These are phyloP conservation scores for Allodekkera sacchari DNA, from an alignment of 805 yeast species.

Conservation along the genomic window DNA sequence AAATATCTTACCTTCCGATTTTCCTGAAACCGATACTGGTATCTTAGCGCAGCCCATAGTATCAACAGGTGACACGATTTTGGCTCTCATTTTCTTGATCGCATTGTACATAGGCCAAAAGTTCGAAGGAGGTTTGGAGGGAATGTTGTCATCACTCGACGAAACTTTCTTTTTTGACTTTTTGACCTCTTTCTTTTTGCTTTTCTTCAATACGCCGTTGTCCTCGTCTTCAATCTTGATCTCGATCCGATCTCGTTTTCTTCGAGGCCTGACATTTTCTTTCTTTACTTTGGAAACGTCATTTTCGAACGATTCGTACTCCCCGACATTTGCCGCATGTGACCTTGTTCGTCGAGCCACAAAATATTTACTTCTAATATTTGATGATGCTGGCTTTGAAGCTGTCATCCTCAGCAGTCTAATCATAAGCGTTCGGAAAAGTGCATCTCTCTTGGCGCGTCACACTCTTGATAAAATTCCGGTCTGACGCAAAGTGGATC, in stretches of 20 bases:
- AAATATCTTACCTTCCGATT: slow-evolving; percentile 30
- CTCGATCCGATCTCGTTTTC: slow-evolving; percentile 1
- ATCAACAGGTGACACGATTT: slow-evolving; percentile 77
- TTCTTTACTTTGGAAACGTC: neutral
- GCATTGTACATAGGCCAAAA: slow-evolving; percentile 52
- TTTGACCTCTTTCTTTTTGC: slow-evolving; percentile 3
- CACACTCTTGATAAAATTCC: too few species aligned
- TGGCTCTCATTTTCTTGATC: slow-evolving; percentile 58
- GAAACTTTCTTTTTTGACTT: slow-evolving; percentile 6
- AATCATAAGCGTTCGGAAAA: too few species aligned
- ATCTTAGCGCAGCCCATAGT: slow-evolving; percentile 73
- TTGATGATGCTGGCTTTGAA: too few species aligned
- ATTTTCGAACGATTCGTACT: neutral
- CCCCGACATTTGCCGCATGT: too few species aligned
- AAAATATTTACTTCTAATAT: too few species aligned
- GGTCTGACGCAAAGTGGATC: too few species aligned
- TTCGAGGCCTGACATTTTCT: neutral
- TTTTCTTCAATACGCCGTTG: slow-evolving; percentile 1
- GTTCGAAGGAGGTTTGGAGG: slow-evolving; percentile 21
- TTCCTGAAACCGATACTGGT: slow-evolving; percentile 34
- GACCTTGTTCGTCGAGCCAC: too few species aligned
- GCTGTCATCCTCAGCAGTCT: too few species aligned
- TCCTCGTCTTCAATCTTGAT: slow-evolving; percentile 1
- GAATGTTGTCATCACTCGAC: slow-evolving; percentile 5
- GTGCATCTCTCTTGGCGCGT: too few species aligned